phyloP scores from a whole-genome alignment of 768 basidiomycete genomes.

The Collybia mongolica region DNA sequence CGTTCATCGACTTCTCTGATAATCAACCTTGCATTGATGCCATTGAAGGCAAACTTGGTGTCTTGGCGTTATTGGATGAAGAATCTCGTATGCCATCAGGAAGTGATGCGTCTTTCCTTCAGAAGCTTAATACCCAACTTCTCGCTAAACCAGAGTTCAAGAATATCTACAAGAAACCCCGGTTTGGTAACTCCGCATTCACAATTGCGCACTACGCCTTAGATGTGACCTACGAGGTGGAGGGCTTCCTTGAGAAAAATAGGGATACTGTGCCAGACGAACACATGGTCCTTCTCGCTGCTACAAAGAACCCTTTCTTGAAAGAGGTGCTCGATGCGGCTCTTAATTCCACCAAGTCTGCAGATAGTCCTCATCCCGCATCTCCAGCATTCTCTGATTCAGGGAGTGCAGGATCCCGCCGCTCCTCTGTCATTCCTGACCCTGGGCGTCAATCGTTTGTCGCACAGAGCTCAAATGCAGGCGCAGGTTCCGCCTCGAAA shows the following conservation, averaged over 20 bases:
- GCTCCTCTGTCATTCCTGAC: slow-evolving; percentile 85
- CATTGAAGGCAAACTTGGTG: slow-evolving; percentile 96
- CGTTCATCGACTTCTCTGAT: slow-evolving; percentile 98
- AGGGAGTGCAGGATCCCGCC: slow-evolving; percentile 72
- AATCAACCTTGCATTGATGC: slow-evolving; percentile 99
- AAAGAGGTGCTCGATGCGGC: slow-evolving; percentile 94
- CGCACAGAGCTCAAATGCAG: slow-evolving; percentile 36
- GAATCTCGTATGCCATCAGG: slow-evolving; percentile 96
- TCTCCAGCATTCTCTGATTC: slow-evolving; percentile 81
- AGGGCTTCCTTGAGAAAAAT: slow-evolving; percentile 99
- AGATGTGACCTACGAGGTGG: slow-evolving; percentile 98
- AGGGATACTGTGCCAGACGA: slow-evolving; percentile 98
- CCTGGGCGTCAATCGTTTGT: slow-evolving; percentile 79
- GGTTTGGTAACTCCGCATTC: slow-evolving; percentile 97
- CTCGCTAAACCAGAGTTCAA: slow-evolving; percentile 78
- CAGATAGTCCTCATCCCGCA: slow-evolving; percentile 67
- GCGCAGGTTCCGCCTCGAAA: slow-evolving; percentile 40
- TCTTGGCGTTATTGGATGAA: slow-evolving; percentile 92
- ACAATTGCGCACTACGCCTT: slow-evolving; percentile 98
- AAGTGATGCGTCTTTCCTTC: slow-evolving; percentile 88
- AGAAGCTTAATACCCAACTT: slow-evolving; percentile 87
- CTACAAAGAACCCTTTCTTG: slow-evolving; percentile 89
- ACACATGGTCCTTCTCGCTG: slow-evolving; percentile 84
- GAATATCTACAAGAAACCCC: slow-evolving; percentile 93
- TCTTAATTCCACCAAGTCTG: slow-evolving; percentile 65